Base-by-base conservation (phyloP, 345 rosid genomes). In the Viola odorata region DNA sequence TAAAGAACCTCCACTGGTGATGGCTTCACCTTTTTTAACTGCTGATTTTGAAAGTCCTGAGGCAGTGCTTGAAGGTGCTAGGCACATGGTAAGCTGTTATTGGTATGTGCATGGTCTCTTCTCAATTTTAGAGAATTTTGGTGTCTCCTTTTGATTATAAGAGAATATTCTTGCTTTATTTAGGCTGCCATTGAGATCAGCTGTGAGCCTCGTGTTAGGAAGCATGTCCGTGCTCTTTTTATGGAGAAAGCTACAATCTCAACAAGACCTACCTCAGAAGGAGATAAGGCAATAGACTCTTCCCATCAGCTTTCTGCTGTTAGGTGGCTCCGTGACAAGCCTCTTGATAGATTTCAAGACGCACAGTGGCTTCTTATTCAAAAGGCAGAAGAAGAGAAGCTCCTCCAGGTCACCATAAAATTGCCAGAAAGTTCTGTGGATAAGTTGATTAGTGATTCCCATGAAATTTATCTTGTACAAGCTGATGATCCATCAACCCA, bases 381-480 rank as follows among this genome's bases (percentile, higher is more conserved):
- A 75, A 95, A 88, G 84, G 97, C 96, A 57, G 97, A 91, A 75
- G 99, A 95, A 76, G 99, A 94, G 86, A 95, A 91, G 72, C 92
- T 95, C 74, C 83, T 95, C 64, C 86, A 88, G 76, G 97, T 95
- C 41, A 81, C 84, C 23, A 68, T 91, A 75, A 86, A 91, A 79
- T 79, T 95, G 45, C 95, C 92, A 3, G 89, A 86, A 67, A 68
- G 64, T 41, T 58, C 17, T 66, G 60, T 88, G 79, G 68, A 79
- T 61, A 71, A 74, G 69, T 73, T 95, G 76, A 64, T 79, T 16
- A 42, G 64, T n/a, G 96, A 91, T 67, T 85, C 77, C 67, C 71
- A 83, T 48, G 89, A 75, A 6, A 75, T 70, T 69, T 95, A 91
- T 75, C 83, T 85, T 41, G 91, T 96, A 74, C 77, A 73, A 8